Percentiles rank a stretch among this genome's conserved stretches.
These are phyloP conservation scores for Gossypium arboreum DNA, from an alignment of 345 rosid species.

Conservation along the genomic window DNA sequence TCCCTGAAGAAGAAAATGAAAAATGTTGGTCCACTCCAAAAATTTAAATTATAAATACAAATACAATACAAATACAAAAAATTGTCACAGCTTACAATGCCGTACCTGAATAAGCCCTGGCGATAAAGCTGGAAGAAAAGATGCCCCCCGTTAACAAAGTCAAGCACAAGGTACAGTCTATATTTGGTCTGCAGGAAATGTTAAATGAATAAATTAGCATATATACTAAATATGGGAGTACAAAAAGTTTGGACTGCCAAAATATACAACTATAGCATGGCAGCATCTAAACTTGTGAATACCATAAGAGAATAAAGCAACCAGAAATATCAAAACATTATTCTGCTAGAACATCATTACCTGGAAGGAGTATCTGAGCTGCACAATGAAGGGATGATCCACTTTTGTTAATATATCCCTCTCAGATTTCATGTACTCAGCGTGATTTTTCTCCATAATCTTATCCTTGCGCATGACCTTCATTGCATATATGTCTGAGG, in stretches of 20 bases:
- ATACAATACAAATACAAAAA: background rate
- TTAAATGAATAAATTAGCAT: background rate
- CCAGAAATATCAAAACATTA: background rate
- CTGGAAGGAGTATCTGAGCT: slow-evolving; percentile 87
- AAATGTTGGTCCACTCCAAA: slow-evolving; percentile 1
- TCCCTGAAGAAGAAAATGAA: slow-evolving; percentile 46
- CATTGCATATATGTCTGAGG: slow-evolving; percentile 91
- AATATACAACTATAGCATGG: background rate
- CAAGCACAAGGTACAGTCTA: slow-evolving; percentile 80
- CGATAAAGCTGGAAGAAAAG: slow-evolving; percentile 94
- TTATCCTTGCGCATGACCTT: slow-evolving; percentile 97
- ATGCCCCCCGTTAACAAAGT: slow-evolving; percentile 96
- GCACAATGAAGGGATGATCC: slow-evolving; percentile 94
- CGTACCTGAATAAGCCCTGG: slow-evolving; percentile 93
- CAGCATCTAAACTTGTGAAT: background rate
- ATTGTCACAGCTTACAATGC: background rate
- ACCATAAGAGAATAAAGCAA: background rate
- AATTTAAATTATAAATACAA: background rate
- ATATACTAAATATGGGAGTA: background rate
- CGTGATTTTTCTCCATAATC: slow-evolving; percentile 88
- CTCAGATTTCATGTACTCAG: slow-evolving; percentile 94
- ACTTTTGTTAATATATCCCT: slow-evolving; percentile 82
- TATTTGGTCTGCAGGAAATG: slow-evolving; percentile 73
- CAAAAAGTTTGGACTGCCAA: background rate
- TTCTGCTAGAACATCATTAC: slow-evolving; percentile 26